Evolutionary conservation across 1,139 yeast species (phyloP), one percentile per base, ranked within the genome.

Genomic region (Lodderomyces jiufengensis): DNA sequence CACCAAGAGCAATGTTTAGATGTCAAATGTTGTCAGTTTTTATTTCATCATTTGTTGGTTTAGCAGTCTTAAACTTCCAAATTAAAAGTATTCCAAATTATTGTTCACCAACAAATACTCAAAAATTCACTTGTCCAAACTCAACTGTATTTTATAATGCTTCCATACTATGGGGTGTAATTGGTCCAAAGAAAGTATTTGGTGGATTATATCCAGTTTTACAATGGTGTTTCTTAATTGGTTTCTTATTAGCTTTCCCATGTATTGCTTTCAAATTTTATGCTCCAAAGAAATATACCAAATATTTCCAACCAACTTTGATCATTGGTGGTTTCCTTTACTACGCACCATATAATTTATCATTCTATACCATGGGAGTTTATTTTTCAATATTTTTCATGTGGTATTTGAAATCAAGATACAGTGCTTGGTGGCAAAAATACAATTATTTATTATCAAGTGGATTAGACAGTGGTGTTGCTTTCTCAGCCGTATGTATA

Each of bases 121-220:
- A 66, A 31, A 59, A 61, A 28, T 76, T 74, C 51, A 61, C 73
- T 5, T 78, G 84, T 51, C 79, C 76, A 25, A 39, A 42, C 23
- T 63, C 71, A 8, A 60, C 59, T 22, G 71, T 70, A 1, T 76
- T 70, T 52, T 78, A 63, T 58, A 65, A 67, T 34, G 78, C 83
- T 1, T 70, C 81, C 1, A 66, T 78, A 12, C 58, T 76, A 24
- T 79, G 84, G 84, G 84, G 85, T 38, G 74, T 75, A 9, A 72
- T 79, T 45, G 84, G 84, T 2, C 81, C 84, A 1, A 57, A 63
- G 45, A 64, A 71, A 42, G 70, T 66, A 34, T 74, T 74, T 44
- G 58, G 57, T 40, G 69, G 67, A 1, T 48, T 73, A 13, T 75
- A 76, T 46, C 79, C 79, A 16, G 47, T 61, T 24, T 52, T 74